phyloP scores from a whole-genome alignment of 2,329 filamentous ascomycete genomes.

The Colletotrichum limetticola region DNA sequence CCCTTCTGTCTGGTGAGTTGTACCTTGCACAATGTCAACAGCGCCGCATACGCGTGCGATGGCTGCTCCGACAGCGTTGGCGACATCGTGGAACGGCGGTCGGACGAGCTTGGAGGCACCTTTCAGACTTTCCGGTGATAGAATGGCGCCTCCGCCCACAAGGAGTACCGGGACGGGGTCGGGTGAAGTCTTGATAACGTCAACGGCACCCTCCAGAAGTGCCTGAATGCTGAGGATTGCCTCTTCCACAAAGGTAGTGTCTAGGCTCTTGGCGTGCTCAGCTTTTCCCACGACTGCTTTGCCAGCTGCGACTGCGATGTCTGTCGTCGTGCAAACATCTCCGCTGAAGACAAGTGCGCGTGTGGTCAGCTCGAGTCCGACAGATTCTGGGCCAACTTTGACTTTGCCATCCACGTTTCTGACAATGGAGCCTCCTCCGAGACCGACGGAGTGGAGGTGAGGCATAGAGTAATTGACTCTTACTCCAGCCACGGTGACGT shows the following conservation, averaged over 20 bases:
- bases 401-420: slow-evolving; percentile 43
- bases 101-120: slow-evolving; percentile 68
- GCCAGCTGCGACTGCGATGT: slow-evolving; percentile 56
- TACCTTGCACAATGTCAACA: slow-evolving; percentile 48
- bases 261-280: slow-evolving; percentile 38
- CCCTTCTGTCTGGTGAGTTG: slow-evolving; percentile 35
- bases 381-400: slow-evolving; percentile 61
- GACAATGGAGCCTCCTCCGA: slow-evolving; percentile 56
- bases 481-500: slow-evolving; percentile 70
- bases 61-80: slow-evolving; percentile 74
- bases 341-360: slow-evolving; percentile 60
- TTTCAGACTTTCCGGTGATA: slow-evolving; percentile 64
- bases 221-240: slow-evolving; percentile 35
- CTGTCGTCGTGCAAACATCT: slow-evolving; percentile 58
- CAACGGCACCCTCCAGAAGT: slow-evolving; percentile 39
- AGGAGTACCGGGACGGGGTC: slow-evolving; percentile 53
- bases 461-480: slow-evolving; percentile 66
- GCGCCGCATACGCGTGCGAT: slow-evolving; percentile 68
- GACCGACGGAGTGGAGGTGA: slow-evolving; percentile 29
- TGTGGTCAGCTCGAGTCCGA: slow-evolving; percentile 57
- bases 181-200: slow-evolving; percentile 41
- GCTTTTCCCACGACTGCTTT: slow-evolving; percentile 58
- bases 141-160: slow-evolving; percentile 71
- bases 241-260: slow-evolving; percentile 41
- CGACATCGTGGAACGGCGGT: slow-evolving; percentile 67